These are phyloP conservation scores for Russula compacta DNA, from an alignment of 768 basidiomycete species.

Conservation along the genomic window DNA sequence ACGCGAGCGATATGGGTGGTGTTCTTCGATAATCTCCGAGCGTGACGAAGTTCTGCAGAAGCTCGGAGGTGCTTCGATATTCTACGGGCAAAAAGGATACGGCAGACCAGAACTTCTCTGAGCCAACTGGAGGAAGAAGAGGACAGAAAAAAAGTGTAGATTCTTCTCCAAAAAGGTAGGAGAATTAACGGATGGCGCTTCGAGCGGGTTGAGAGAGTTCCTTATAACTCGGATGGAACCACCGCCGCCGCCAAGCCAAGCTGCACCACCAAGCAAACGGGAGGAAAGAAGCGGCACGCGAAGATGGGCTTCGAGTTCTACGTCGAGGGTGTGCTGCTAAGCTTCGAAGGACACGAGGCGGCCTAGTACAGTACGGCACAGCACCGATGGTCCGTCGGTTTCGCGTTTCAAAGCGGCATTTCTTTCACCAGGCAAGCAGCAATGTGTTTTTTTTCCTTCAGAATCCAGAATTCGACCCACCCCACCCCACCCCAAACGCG, in stretches of 20 bases:
- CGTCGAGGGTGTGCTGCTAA: background rate
- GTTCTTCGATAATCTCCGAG: background rate
- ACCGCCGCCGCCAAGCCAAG: too few relatives aligned
- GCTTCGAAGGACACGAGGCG: background rate
- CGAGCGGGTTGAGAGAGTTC: background rate
- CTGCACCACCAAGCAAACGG: background rate
- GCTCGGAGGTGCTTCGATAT: background rate
- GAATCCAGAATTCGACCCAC: background rate
- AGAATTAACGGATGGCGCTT: background rate
- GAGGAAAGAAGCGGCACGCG: background rate
- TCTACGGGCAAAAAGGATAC: background rate
- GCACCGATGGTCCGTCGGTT: background rate
- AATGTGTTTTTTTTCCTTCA: background rate
- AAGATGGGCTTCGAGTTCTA: background rate
- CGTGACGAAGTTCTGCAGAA: background rate
- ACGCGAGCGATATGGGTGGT: background rate
- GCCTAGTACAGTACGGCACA: background rate
- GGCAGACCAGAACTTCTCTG: too few relatives aligned
- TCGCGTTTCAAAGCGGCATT: background rate
- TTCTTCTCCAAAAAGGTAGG: background rate
- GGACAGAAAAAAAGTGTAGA: too few relatives aligned
- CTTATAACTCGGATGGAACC: too few relatives aligned
- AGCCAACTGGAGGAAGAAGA: background rate
- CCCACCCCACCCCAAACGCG: too few relatives aligned
- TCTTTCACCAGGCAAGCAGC: background rate